These are phyloP conservation scores for Ilyonectria mors-panacis DNA, from an alignment of 2,329 filamentous ascomycete species.

Conservation along the genomic window DNA sequence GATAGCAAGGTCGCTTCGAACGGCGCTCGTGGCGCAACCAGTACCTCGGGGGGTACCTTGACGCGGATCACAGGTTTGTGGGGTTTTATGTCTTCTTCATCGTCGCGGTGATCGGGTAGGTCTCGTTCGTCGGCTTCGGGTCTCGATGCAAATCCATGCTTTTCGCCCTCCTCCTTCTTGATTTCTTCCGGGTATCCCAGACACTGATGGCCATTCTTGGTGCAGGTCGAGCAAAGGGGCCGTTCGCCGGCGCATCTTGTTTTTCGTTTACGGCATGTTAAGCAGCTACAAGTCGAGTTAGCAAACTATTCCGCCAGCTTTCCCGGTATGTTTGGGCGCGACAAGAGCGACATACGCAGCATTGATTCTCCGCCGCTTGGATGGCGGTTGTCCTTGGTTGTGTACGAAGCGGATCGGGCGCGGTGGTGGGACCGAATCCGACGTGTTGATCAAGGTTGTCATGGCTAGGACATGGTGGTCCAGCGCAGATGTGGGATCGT, in stretches of 20 bases:
- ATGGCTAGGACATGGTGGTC: slow-evolving; percentile 60
- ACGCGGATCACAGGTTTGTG: slow-evolving; percentile 42
- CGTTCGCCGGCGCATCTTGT: slow-evolving; percentile 82
- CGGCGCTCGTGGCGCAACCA: slow-evolving; percentile 18
- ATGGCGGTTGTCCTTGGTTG: slow-evolving; percentile 84
- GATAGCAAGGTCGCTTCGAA: slow-evolving; percentile 27
- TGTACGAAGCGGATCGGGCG: slow-evolving; percentile 85
- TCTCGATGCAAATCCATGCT: slow-evolving; percentile 30
- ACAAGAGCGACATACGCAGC: slow-evolving; percentile 73
- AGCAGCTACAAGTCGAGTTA: slow-evolving; percentile 42
- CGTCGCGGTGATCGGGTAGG: slow-evolving; percentile 50
- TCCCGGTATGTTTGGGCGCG: neutral
- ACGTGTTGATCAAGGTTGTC: slow-evolving; percentile 61
- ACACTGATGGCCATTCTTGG: slow-evolving; percentile 79
- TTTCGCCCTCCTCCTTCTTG: slow-evolving; percentile 60
- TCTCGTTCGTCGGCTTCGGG: slow-evolving; percentile 42
- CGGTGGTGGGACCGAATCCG: slow-evolving; percentile 59
- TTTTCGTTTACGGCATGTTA: slow-evolving; percentile 80
- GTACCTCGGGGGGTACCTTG: slow-evolving; percentile 32
- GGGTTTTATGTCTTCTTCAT: slow-evolving; percentile 55
- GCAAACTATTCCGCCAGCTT: slow-evolving; percentile 5
- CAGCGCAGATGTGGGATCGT: slow-evolving; percentile 32
- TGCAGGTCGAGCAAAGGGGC: slow-evolving; percentile 80
- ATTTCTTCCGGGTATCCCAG: slow-evolving; percentile 74
- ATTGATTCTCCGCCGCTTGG: slow-evolving; percentile 84